Evolutionary conservation across 768 basidiomycete genomes (phyloP), one percentile per base, ranked within the genome.

Genomic region (Boletus fagicola): DNA sequence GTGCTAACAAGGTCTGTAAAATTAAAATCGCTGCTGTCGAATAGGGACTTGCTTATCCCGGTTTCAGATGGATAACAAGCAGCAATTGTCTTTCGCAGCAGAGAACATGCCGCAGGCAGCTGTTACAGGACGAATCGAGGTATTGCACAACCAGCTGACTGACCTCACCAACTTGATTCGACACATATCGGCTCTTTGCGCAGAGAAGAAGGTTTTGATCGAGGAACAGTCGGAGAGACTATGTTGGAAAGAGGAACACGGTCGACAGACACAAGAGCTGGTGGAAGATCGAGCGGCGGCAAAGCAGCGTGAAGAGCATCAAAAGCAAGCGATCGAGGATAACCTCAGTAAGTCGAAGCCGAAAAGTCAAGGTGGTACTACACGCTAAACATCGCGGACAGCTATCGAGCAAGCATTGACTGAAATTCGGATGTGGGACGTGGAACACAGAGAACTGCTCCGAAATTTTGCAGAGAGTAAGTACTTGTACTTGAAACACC

Each of bases 351-450:
- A 33, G 78, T 74, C 4, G 43, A 49, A 53, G 10, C 16, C 22
- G n/a, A 47, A 13, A 24, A 39, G 26, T 56, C 18, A 22, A 38
- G 18, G 42, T 33, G 28, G 15, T 55, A 6, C 7, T 48, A 22
- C 43, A 18, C 10, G 28, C 63, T 56, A 50, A 59, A 36, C 42
- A 43, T 48, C 24, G 51, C 24, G 53, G 42, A 42, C 60, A 86
- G 86, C 76, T 22, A 71, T 85, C 36, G 79, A 87, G 46, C 74
- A 73, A 46, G 71, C 86, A 40, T 71, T 86, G n/a, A 78, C 82
- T 38, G 80, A 82, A 46, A 73, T 90, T 5, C 71, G 68, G 38
- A 72, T 70, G 40, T 81, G 85, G 68, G 83, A 83, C 56, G 70
- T 71, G 1, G 81, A 85, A 61, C 80, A 84, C 59, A 74, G 77